Base-by-base conservation (phyloP, 441 rosid genomes). In the Cnidoscolus chayamansa region DNA sequence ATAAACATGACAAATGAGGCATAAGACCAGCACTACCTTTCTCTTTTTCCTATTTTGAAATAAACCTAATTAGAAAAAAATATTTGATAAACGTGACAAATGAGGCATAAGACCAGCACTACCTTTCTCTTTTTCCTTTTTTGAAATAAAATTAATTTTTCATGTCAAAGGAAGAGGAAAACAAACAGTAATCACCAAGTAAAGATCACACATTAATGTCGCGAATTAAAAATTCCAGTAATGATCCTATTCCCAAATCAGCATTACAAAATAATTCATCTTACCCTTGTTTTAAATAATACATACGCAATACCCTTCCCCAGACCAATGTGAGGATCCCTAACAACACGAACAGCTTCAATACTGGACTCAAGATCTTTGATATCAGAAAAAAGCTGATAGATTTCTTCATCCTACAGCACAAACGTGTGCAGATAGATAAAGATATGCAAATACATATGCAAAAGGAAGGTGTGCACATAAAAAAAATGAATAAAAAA, bases 291-390 rank as follows among this genome's bases (percentile, higher is more conserved):
- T 80, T 89, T 91, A 72, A 95, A 89, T 86, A 95, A 79, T 35
- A 93, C 92, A 76, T 91, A 95, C 64, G 99, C 99, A 30, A 93
- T 93, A 48, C 99, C 99, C 92, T 89, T 95, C 70, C 98, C 99
- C 75, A 93, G 72, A 65, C 96, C 90, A 48, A 87, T 45, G 79
- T 95, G 84, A 78, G 98, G 81, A 86, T 95, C 88, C 77, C 99
- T 91, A 53, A 95, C 56, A 69, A 91, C 97, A 55, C 98, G 91
- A 70, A 95, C 89, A 73, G 94, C 98, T 88, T 95, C 99, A 72
- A 95, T 62, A 80, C 76, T 79, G 76, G 88, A 86, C 74, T 81
- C 89, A 64, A 86, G 72, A 83, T 84, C 84, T 64, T 66, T 87
- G 65, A 88, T 83, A 68, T 89, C 75, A 25, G 87, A 76, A 79